Conservation (phyloP, 106 monocot genomes). For the Vanilla planifolia region DNA sequence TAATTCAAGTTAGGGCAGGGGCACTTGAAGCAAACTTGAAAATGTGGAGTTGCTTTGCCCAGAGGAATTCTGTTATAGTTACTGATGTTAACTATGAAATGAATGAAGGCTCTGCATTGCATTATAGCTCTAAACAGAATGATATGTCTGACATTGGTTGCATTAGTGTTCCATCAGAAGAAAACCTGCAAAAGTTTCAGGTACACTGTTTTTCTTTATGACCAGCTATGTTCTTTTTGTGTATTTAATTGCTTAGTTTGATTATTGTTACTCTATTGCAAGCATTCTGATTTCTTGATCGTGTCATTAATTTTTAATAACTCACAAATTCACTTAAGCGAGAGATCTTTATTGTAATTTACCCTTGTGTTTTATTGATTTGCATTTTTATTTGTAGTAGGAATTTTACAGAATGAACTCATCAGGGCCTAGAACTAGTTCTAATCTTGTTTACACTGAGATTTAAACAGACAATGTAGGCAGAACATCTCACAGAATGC, state of each 20-base stretch:
- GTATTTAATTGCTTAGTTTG: not conserved
- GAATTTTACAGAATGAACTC: no score
- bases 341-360: no score
- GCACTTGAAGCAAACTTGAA: slow-evolving; percentile 90
- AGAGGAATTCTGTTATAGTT: slow-evolving; percentile 20
- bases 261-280: not conserved
- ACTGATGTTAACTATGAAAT: slow-evolving; percentile 15
- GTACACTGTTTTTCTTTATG: slow-evolving; percentile 23
- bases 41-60: slow-evolving; percentile 63
- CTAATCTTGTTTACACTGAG: no score
- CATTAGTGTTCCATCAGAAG: slow-evolving; percentile 28
- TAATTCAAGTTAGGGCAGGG: slow-evolving; percentile 84
- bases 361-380: no score
- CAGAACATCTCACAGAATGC: no score
- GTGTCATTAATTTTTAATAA: no score
- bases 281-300: not conserved
- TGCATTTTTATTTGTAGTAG: no score
- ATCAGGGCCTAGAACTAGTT: no score
- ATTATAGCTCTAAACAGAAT: slow-evolving; percentile 10
- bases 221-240: not conserved
- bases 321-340: no score
- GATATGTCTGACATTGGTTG: slow-evolving; percentile 8
- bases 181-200: slow-evolving; percentile 56
- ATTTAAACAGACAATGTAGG: no score
- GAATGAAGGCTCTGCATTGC: slow-evolving; percentile 6